These are phyloP conservation scores for Eucalyptus dawsonii DNA, from an alignment of 345 rosid species.

Conservation along the genomic window DNA sequence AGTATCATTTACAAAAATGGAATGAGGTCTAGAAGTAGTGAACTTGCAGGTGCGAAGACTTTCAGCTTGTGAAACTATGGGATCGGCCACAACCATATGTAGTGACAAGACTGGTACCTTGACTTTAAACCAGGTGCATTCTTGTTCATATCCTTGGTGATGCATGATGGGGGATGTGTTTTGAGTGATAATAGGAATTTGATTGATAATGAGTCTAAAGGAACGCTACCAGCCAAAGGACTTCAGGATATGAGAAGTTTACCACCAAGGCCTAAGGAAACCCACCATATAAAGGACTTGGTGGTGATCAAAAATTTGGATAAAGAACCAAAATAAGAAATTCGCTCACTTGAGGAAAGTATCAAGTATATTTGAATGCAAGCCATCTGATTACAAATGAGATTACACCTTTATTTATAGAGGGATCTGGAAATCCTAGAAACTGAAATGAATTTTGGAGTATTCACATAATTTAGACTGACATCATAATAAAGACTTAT, in stretches of 20 bases:
- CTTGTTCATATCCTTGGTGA: not conserved
- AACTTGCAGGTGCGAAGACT: slow-evolving; percentile 22
- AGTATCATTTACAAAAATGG: not conserved
- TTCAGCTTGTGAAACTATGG: slow-evolving; percentile 48
- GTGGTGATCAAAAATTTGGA: not conserved
- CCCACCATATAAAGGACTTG: not conserved
- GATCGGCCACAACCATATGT: slow-evolving; percentile 44
- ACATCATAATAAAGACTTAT: too few species aligned
- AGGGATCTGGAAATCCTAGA: not conserved
- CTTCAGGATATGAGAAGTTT: not conserved
- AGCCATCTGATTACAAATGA: not conserved
- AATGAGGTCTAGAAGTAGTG: not conserved
- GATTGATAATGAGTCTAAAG: not conserved
- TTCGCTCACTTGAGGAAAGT: not conserved
- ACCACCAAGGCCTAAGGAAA: not conserved
- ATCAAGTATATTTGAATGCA: not conserved
- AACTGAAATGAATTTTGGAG: not conserved
- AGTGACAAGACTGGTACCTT: slow-evolving; percentile 50
- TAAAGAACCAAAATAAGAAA: not conserved
- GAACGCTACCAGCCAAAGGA: not conserved
- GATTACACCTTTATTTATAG: not conserved
- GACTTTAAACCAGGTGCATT: slow-evolving; percentile 32
- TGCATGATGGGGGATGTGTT: not conserved
- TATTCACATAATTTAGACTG: not conserved
- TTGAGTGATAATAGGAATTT: not conserved